Base-by-base conservation (phyloP, 1,139 yeast species). In the Yamadazyma dendronema region DNA sequence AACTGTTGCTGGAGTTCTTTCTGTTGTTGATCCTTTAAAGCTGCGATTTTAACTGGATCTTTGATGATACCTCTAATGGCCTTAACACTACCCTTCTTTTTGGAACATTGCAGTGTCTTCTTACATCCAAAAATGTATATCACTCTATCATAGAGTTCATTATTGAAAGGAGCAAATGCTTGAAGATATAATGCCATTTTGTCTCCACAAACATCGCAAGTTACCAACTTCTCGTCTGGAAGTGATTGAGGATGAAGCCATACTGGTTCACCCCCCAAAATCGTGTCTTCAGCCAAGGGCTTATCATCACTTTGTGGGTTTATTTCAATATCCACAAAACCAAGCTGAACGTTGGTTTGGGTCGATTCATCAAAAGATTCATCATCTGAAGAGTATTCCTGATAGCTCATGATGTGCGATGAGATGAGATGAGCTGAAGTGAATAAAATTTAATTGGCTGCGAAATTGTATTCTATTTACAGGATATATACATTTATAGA, bases 121-220 rank as follows among this genome's bases (percentile, higher is more conserved):
- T 72, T 65, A 61, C 98, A 92, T 2, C 80, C 80, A 59, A 90
- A 84, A 0, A 90, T 72, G 54, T 92, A 92, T 19, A 92, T 59
- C 10, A 81, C 81, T 40, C 98, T 73, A 51, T 89, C 97, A 54
- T 89, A 87, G 34, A 75, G 62, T n/a, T 81, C 72, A 27, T 74
- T 75, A 21, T 80, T 86, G 33, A 87, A 58, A 2, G 95, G 94
- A 1, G 96, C 84, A 59, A 74, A 83, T 2, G 92, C 84, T 57
- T 92, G 97, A 2, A 82, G 62, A 28, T 89, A 64, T 35, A 90
- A 62, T 7, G 86, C 79, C 83, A 88, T 69, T 23, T 71, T 63
- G 10, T 65, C 58, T 0, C 64, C 59, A 62, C 98, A 92, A 41
- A 72, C 72, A 36, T 74, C 77, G 65, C 98, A 92, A 14, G 62